Conservation (phyloP, 352 stramenopile species). For the Phytopythium sindhum region DNA sequence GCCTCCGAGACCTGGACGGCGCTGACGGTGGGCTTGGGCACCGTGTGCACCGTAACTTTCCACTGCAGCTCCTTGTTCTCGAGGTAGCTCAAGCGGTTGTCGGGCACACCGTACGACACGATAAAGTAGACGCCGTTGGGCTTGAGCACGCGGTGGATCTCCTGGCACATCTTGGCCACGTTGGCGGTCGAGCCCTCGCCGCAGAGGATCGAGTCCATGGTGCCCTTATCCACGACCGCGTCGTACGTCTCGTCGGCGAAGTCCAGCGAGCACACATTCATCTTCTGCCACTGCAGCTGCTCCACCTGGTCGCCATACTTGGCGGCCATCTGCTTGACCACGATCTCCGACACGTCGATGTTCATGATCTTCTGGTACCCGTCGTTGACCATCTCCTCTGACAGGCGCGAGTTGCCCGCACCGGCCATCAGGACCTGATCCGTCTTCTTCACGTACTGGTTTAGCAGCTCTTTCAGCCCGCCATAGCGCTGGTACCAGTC, state of each 20-base stretch:
- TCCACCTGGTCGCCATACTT: constrained; percentile 91
- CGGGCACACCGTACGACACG: constrained; percentile 94
- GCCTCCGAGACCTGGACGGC: constrained; percentile 90
- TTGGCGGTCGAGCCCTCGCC: constrained; percentile 94
- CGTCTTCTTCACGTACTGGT: constrained; percentile 93
- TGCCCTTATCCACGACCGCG: constrained; percentile 94
- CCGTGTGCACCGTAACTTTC: constrained; percentile 94
- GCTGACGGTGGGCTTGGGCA: constrained; percentile 95
- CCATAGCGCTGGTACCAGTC: constrained; percentile 94
- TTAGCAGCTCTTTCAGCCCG: constrained; percentile 87
- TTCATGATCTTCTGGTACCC: constrained; percentile 94
- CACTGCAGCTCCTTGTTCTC: constrained; percentile 95
- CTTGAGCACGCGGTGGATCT: constrained; percentile 94
- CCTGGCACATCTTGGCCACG: constrained; percentile 94
- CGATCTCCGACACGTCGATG: constrained; percentile 94
- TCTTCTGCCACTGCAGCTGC: constrained; percentile 92
- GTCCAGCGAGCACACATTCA: constrained; percentile 93
- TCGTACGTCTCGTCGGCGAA: constrained; percentile 95
- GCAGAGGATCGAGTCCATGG: constrained; percentile 94
- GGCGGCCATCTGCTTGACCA: constrained; percentile 93
- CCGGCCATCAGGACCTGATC: constrained; percentile 92
- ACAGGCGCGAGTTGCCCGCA: constrained; percentile 92
- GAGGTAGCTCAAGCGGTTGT: constrained; percentile 95
- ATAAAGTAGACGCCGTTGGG: constrained; percentile 94
- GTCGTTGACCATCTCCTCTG: constrained; percentile 96